Base-by-base conservation (phyloP, 176 grass and related monocot species). In the Pharus latifolius region DNA sequence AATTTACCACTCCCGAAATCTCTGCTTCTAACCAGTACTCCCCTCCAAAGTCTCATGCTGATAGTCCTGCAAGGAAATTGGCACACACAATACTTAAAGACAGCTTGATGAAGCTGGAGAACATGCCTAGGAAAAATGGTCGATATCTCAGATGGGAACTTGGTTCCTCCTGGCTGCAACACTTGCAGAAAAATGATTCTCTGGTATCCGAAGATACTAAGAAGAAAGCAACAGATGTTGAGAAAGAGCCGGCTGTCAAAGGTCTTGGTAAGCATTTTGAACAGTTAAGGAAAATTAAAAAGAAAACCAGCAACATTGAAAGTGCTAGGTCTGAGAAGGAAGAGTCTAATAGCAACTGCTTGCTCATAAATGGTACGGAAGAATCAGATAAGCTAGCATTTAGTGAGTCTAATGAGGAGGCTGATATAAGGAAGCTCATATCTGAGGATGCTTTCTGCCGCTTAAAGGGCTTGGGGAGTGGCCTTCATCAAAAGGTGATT, bases 251-350 rank as follows among this genome's bases (percentile, higher is more conserved):
- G 76, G 26, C 79, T 84, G 65, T 99, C 31, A 99, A 86, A 81
- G 96, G 96, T 83, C 90, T 99, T 51, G 96, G 96, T 59, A 85
- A 84, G 65, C 74, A 92, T 84, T 94, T 98, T 60, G 95, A 87
- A 67, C 83, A 87, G 42, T 59, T 99, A 77, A 81, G 81, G 77
- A 95, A 84, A 76, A 76, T 95, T 72, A 94, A 91, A 80, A 96
- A 84, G 92, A 98, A 83, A 71, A 80, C 59, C 58, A 63, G 73
- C 47, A 31, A 57, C 29, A 26, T 11, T 60, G 57, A 78, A 43
- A 67, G 19, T 78, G 64, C 51, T 42, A 83, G 34, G 18, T 70
- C 38, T 73, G 90, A 82, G 34, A 82, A 79, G 60, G 87, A 93
- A 85, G 89, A 92, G 53, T 80, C 71, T 75, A 72, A 60, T 65